These are phyloP conservation scores for Pseudomonodictys pantanalensis DNA, from an alignment of 495 filamentous ascomycete species.

Conservation along the genomic window DNA sequence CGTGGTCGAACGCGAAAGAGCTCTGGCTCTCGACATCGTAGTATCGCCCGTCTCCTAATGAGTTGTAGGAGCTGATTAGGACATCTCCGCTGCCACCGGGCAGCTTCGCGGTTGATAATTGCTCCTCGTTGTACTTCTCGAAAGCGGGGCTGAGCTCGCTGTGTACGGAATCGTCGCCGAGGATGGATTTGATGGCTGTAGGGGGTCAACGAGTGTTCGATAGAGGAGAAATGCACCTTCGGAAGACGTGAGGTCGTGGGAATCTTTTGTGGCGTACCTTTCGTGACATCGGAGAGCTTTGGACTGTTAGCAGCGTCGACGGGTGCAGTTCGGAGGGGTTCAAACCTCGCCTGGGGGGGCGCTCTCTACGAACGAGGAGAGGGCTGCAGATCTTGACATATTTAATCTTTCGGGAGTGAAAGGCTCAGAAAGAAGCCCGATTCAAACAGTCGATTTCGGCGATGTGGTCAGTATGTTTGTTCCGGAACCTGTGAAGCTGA, in stretches of 20 bases:
- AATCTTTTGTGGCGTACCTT: constrained; percentile 56
- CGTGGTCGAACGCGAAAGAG: constrained; percentile 84
- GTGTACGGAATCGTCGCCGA: constrained; percentile 66
- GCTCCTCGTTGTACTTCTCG: constrained; percentile 92
- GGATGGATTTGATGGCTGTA: constrained; percentile 84
- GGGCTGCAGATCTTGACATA: constrained; percentile 37
- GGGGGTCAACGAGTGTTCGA: not conserved
- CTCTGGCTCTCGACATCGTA: constrained; percentile 83
- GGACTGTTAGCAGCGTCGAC: not conserved
- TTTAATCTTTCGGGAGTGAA: constrained; percentile 23
- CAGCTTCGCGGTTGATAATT: constrained; percentile 82
- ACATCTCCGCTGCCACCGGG: constrained; percentile 81
- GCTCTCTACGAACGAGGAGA: constrained; percentile 82
- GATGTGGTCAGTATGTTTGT: too few species aligned
- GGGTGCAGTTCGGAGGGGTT: constrained; percentile 13
- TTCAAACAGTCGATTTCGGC: too few species aligned
- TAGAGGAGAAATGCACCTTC: not conserved
- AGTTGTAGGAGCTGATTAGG: constrained; percentile 81
- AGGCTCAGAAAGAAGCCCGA: too few species aligned
- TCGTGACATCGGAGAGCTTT: constrained; percentile 84
- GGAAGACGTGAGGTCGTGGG: constrained; percentile 2
- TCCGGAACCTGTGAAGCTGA: too few species aligned
- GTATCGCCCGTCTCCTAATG: constrained; percentile 73
- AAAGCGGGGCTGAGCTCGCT: constrained; percentile 76
- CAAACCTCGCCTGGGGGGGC: constrained; percentile 96